A percentile compares a stretch with the other conserved stretches of the same genome.
Evolutionary conservation across 75 land plant genomes (phyloP).

Genomic region (Azolla pinnata): DNA sequence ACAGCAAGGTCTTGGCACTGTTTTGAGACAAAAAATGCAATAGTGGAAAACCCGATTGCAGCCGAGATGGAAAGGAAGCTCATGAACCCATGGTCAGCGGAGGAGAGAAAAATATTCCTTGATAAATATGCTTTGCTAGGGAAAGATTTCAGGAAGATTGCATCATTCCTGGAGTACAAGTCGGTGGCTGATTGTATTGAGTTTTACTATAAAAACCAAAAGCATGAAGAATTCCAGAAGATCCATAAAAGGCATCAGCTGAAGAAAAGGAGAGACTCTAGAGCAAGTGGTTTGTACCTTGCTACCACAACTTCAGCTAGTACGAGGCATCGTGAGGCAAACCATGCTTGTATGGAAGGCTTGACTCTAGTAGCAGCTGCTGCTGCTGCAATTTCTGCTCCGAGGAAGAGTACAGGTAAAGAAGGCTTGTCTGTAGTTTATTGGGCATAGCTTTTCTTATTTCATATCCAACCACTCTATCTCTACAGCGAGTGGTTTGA

Average conservation of each 20-base stretch:
- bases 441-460: too few relatives aligned
- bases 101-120: slow-evolving; percentile 34
- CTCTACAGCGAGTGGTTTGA: too few relatives aligned
- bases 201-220: slow-evolving; percentile 40
- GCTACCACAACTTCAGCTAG: too few relatives aligned
- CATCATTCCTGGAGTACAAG: slow-evolving; percentile 30
- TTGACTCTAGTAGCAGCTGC: not conserved
- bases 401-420: too few relatives aligned
- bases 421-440: too few relatives aligned
- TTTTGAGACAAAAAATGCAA: slow-evolving; percentile 24
- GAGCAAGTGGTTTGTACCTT: too few relatives aligned
- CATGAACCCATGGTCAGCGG: slow-evolving; percentile 38
- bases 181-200: slow-evolving; percentile 48
- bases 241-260: slow-evolving; percentile 22
- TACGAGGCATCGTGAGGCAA: too few relatives aligned
- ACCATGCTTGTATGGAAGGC: not conserved
- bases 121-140: slow-evolving; percentile 28
- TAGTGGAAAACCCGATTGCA: slow-evolving; percentile 36
- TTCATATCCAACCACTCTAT: too few relatives aligned
- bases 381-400: slow-evolving; percentile 12
- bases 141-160: slow-evolving; percentile 37
- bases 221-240: slow-evolving; percentile 38
- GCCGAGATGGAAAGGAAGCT: slow-evolving; percentile 35
- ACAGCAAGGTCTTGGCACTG: slow-evolving; percentile 18
- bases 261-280: too few relatives aligned